Base-by-base conservation (phyloP, 257 asterid genomes). In the Solanum peruvianum region DNA sequence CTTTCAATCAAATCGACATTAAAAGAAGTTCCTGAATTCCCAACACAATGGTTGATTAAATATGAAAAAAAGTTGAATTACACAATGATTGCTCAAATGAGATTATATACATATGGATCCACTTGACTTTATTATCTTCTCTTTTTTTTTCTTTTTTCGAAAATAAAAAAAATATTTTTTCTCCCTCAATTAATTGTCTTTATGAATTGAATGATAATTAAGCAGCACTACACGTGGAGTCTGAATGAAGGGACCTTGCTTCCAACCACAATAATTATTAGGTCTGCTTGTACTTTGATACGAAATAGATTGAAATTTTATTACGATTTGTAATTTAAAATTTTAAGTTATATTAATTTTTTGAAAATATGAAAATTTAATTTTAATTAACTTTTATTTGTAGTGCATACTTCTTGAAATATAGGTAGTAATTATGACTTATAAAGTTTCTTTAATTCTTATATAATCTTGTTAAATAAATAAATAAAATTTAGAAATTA, bases 161-260 rank as follows among this genome's bases (percentile, higher is more conserved):
- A 52, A 6, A 52, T 6, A 52, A 52, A 49, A 37, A 52, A 52
- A 52, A 5, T 52, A 52, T n/a, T 4, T 25, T 27, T 25, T 6
- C 73, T 62, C 29, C 67, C 78, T n/a, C 41, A 29, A 23, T 52
- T 52, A 52, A 52, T 52, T 23, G 82, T 56, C 87, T 42, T 21
- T 86, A 83, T 87, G 83, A 71, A 72, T 78, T 89, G 89, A 85
- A 86, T 80, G 85, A 86, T 86, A 49, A 49, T 49, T 49, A 83
- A 89, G 85, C 77, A 87, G 89, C 91, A 88, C 83, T 86, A 35
- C 93, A 91, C 92, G 90, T 91, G 91, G 92, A 86, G 88, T 91
- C 92, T 90, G 90, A 87, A 86, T 84, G 88, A 87, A 88, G 90
- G 82, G 89, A 89, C 91, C 45, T 44, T 77, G 62, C 83, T 85